Evolutionary conservation across 2,329 filamentous ascomycete species (phyloP).

Genomic region (Trichoderma sp.): DNA sequence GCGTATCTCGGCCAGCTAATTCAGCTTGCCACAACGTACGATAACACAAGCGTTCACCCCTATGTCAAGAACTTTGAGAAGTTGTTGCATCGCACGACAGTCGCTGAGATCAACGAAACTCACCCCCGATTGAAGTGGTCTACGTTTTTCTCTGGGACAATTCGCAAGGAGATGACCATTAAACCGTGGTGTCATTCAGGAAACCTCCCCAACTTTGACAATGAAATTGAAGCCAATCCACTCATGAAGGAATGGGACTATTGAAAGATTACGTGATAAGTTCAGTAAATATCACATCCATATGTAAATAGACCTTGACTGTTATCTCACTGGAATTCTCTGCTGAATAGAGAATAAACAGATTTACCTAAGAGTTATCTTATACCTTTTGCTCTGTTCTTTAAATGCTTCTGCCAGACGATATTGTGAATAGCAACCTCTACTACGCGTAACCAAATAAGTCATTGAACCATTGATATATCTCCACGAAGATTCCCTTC

Average conservation of each 20-base stretch:
- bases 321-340: not conserved
- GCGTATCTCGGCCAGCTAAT: not conserved
- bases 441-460: not conserved
- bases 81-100: not conserved
- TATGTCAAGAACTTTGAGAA: not conserved
- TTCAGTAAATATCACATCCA: not conserved
- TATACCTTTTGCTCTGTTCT: not conserved
- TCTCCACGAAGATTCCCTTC: not conserved
- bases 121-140: not conserved
- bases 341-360: not conserved
- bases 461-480: not conserved
- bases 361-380: not conserved
- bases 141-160: not conserved
- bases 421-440: not conserved
- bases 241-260: not conserved
- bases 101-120: not conserved
- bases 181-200: slow-evolving; percentile 74
- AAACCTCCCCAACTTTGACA: slow-evolving; percentile 54
- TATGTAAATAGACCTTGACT: not conserved
- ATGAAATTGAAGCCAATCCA: slow-evolving; percentile 22
- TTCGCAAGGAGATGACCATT: slow-evolving; percentile 56
- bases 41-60: not conserved
- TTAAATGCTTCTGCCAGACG: not conserved
- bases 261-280: not conserved
- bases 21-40: not conserved